These are phyloP conservation scores for Kwoniella sp. DNA, from an alignment of 768 basidiomycete genomes.

Conservation along the genomic window DNA sequence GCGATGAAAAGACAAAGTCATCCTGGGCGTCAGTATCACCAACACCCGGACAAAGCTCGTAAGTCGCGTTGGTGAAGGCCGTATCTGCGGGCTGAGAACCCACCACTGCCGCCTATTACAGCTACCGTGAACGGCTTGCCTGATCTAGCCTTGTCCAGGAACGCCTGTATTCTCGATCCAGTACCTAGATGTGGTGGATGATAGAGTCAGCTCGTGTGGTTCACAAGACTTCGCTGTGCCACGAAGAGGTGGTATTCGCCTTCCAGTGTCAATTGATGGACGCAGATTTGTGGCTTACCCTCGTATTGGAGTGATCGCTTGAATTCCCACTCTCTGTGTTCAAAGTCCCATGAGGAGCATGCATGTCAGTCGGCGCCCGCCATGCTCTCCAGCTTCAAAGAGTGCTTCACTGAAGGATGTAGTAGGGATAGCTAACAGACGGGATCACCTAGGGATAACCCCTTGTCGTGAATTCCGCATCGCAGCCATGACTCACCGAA, in stretches of 20 bases:
- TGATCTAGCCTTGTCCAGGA: conserved; percentile 44
- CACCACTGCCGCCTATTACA: conserved; percentile 52
- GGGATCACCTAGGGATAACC: too few relatives aligned
- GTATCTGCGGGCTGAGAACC: background rate
- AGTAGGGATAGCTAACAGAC: too few relatives aligned
- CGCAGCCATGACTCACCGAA: conserved; percentile 19
- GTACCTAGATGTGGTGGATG: conserved; percentile 23
- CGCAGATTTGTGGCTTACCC: conserved; percentile 7
- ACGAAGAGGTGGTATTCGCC: too few relatives aligned
- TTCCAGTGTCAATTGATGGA: background rate
- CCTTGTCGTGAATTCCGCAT: background rate
- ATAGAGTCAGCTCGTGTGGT: background rate
- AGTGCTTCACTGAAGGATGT: too few relatives aligned
- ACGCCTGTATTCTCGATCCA: conserved; percentile 41
- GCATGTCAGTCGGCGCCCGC: background rate
- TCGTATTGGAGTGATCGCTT: conserved; percentile 30
- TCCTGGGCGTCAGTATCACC: too few relatives aligned
- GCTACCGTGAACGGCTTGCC: conserved; percentile 46
- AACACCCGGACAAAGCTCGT: too few relatives aligned
- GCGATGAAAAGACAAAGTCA: background rate
- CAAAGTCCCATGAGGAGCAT: background rate
- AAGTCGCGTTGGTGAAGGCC: background rate
- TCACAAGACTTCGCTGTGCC: too few relatives aligned
- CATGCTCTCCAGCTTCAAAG: too few relatives aligned
- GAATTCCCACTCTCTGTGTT: conserved; percentile 29